Evolutionary conservation across 805 yeast species (phyloP).

Genomic region (Starmerella khaoyaiensis): DNA sequence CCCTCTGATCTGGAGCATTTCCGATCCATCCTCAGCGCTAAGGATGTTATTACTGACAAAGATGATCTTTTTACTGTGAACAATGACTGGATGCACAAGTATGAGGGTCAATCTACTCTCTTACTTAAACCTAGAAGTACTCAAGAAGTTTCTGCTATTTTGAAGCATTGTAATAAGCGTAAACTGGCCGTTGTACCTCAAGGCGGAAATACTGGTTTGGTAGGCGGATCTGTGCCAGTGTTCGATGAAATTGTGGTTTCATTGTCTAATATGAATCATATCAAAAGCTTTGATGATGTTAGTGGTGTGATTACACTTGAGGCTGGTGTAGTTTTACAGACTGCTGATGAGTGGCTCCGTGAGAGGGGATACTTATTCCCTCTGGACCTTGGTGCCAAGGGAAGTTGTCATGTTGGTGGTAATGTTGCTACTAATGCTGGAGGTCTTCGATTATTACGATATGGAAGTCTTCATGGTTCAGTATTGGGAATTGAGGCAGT

Average conservation of each 20-base stretch:
- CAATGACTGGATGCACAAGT: slow-evolving; percentile 90
- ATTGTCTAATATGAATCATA: slow-evolving; percentile 53
- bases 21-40: slow-evolving; percentile 36
- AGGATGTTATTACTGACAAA: slow-evolving; percentile 34
- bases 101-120: slow-evolving; percentile 66
- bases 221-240: slow-evolving; percentile 86
- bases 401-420: slow-evolving; percentile 92
- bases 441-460: slow-evolving; percentile 72
- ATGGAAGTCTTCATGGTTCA: slow-evolving; percentile 84
- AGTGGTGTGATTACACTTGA: slow-evolving; percentile 79
- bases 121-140: slow-evolving; percentile 72
- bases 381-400: slow-evolving; percentile 86
- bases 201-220: slow-evolving; percentile 93
- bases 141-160: slow-evolving; percentile 58
- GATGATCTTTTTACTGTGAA: slow-evolving; percentile 62
- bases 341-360: slow-evolving; percentile 62
- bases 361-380: slow-evolving; percentile 88
- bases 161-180: slow-evolving; percentile 67
- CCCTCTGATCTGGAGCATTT: slow-evolving; percentile 49
- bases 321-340: slow-evolving; percentile 78
- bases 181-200: slow-evolving; percentile 83
- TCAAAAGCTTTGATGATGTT: slow-evolving; percentile 64
- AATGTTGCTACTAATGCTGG: slow-evolving; percentile 96
- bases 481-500: slow-evolving; percentile 86
- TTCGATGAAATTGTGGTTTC: slow-evolving; percentile 79